A percentile compares a stretch with the other conserved stretches of the same genome.
phyloP scores from a whole-genome alignment of 192 early-diverging fungal species.

The Coemansia aciculifera region DNA sequence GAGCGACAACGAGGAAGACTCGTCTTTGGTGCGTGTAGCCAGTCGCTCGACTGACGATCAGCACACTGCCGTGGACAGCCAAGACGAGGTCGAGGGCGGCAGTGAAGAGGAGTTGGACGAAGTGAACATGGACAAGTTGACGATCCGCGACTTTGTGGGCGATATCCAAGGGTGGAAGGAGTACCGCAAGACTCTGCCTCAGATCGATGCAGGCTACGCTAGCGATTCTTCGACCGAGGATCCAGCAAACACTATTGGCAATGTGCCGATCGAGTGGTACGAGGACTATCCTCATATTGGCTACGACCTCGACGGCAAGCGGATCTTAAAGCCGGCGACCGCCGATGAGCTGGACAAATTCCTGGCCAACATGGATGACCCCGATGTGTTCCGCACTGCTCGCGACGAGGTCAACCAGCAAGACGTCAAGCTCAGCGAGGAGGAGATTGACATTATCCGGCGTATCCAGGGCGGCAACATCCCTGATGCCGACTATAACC shows the following conservation, averaged over 20 bases:
- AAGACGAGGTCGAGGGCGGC: conserved; percentile 20
- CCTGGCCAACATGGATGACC: conserved; percentile 88
- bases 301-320: conserved; percentile 92
- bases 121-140: conserved; percentile 45
- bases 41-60: conserved; percentile 56
- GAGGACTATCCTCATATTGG: conserved; percentile 96
- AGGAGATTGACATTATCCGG: conserved; percentile 93
- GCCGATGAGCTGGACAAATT: conserved; percentile 94
- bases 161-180: conserved; percentile 44
- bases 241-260: conserved; percentile 87
- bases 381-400: conserved; percentile 85
- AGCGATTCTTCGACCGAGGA: conserved; percentile 92
- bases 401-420: conserved; percentile 78
- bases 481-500: conserved; percentile 84
- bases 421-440: conserved; percentile 80
- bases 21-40: conserved; percentile 48
- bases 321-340: conserved; percentile 83
- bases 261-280: conserved; percentile 97
- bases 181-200: conserved; percentile 65
- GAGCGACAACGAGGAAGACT: conserved; percentile 14
- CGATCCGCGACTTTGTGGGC: conserved; percentile 48
- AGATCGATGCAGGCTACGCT: conserved; percentile 92
- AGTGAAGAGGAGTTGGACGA: conserved; percentile 56
- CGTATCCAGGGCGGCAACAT: conserved; percentile 79
- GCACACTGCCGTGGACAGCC: conserved; percentile 44